Base-by-base conservation (phyloP, 345 rosid species). In the Eucalyptus grandis region DNA sequence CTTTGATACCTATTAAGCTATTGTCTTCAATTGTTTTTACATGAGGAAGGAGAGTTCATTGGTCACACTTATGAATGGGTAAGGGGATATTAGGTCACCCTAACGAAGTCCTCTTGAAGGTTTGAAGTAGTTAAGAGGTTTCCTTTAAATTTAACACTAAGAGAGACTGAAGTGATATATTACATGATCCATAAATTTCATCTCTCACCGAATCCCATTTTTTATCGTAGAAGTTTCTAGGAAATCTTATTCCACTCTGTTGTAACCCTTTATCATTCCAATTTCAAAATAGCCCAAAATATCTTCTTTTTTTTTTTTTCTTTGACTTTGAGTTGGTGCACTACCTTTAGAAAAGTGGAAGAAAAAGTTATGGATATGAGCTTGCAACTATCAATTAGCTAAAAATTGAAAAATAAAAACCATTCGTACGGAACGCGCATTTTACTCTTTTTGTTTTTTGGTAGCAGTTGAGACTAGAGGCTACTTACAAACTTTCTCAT, bases 141-240 rank as follows among this genome's bases (percentile, higher is more conserved):
- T n/a, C 34, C 9, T 15, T 62, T 30, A 10, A 30, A 62, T 62
- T 62, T 30, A 62, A 14, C 19, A 30, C 17, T 14, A n/a, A n/a
- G 72, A 62, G 72, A 62, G 9, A 30, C 0, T 4, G 19, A 62
- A 15, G 9, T 62, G 10, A 4, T n/a, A 30, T 1, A 62, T 5
- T 30, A 15, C 5, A 62, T 30, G 19, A 62, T 7, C 17, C 15
- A 30, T 62, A 13, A 62, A 62, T 27, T 14, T 30, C 9, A 30
- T 13, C 37, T 30, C 37, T 62, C 72, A 30, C 17, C 3, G 0
- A 7, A 62, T 30, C 3, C 4, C 5, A 4, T 14, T 62, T 13
- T 62, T 4, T 30, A 62, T 53, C 3, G 4, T 62, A 62, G 2
- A 62, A 30, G 5, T 30, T 62, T 13, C 0, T 5, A 62, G 2